Percentiles rank a stretch among this genome's conserved stretches.
These are phyloP conservation scores for Trifolium pratense DNA, from an alignment of 306 rosid species.

Conservation along the genomic window DNA sequence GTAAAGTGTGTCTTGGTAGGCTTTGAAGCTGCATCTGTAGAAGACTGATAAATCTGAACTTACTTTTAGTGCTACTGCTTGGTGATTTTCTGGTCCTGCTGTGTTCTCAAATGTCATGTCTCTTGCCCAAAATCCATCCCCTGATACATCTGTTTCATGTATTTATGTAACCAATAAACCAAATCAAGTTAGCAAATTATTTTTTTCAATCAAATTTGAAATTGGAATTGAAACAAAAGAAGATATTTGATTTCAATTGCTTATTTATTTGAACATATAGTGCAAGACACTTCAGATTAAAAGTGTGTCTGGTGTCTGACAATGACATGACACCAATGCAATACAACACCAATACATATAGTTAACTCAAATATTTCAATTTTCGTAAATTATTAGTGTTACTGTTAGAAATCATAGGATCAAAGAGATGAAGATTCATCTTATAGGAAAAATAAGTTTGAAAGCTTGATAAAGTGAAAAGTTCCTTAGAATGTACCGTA, in stretches of 20 bases:
- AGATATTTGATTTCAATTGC: neutral
- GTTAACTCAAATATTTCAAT: too few relatives aligned
- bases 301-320: neutral
- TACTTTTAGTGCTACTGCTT: slow-evolving; percentile 68
- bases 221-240: neutral
- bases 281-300: neutral
- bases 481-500: too few relatives aligned
- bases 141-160: slow-evolving; percentile 55
- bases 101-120: slow-evolving; percentile 80
- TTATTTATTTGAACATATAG: neutral
- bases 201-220: neutral
- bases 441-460: too few relatives aligned
- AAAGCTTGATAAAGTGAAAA: too few relatives aligned
- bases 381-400: too few relatives aligned
- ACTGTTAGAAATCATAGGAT: too few relatives aligned
- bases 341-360: too few relatives aligned
- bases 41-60: slow-evolving; percentile 61
- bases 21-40: slow-evolving; percentile 64
- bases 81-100: slow-evolving; percentile 65
- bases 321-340: neutral
- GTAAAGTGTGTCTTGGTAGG: slow-evolving; percentile 75
- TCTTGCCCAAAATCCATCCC: slow-evolving; percentile 84
- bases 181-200: neutral
- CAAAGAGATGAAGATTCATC: too few relatives aligned
- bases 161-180: neutral